Evolutionary conservation across 73 alveolate genomes (phyloP).

Genomic region (Paramecium sonneborni): DNA sequence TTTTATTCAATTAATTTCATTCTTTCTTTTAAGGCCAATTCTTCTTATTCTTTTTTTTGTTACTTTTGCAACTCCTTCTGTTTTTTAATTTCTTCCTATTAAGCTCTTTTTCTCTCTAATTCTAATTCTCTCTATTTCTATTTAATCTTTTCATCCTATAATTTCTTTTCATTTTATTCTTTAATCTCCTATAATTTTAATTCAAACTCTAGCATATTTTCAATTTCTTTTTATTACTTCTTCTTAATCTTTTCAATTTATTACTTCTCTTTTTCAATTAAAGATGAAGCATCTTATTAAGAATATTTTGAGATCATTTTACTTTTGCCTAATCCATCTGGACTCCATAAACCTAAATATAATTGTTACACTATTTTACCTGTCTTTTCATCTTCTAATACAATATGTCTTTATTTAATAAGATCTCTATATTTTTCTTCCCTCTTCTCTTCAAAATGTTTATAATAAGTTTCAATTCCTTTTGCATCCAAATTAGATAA

Average conservation of each 20-base stretch:
- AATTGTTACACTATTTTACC: constrained; percentile 12
- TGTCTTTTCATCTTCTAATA: constrained; percentile 42
- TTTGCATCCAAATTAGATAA: constrained; percentile 1
- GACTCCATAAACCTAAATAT: constrained; percentile 9
- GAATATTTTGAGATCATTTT: constrained; percentile 48
- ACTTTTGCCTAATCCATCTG: constrained; percentile 27
- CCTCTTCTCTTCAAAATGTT: constrained; percentile 50
- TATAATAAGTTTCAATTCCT: constrained; percentile 1
- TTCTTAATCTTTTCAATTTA: constrained; percentile 38
- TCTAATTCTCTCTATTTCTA: constrained; percentile 62
- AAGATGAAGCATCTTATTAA: constrained; percentile 37
- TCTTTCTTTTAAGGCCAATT: not conserved
- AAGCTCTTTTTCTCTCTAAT: constrained; percentile 39
- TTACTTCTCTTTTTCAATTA: constrained; percentile 47
- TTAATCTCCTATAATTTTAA: constrained; percentile 48
- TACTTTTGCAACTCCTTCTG: constrained; percentile 47
- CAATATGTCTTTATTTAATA: constrained; percentile 36
- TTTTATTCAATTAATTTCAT: constrained; percentile 17
- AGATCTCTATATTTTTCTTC: constrained; percentile 44
- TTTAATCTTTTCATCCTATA: constrained; percentile 7
- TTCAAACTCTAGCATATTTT: constrained; percentile 42
- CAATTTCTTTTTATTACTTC: constrained; percentile 1
- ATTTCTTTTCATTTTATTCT: constrained; percentile 48
- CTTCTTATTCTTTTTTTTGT: constrained; percentile 42
- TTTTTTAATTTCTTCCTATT: constrained; percentile 46